These are phyloP conservation scores for Sugiyamaella castrensis DNA, from an alignment of 1,139 yeast genomes.

Conservation along the genomic window DNA sequence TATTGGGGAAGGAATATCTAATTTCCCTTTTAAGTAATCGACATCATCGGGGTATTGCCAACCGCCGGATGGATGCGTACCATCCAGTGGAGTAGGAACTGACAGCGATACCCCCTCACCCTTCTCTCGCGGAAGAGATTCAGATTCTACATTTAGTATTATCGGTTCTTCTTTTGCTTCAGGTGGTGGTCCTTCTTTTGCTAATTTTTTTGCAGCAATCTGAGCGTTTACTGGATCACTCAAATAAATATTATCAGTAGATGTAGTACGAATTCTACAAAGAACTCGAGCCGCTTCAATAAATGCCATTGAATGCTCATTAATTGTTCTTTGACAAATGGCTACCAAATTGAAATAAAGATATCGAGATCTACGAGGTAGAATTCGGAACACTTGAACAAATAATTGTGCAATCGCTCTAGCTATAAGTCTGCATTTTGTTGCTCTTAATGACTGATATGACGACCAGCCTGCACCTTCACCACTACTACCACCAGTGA, in stretches of 20 bases:
- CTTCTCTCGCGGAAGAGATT: conserved; percentile 30
- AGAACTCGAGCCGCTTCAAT: conserved; percentile 53
- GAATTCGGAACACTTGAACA: conserved; percentile 30
- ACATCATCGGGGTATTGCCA: conserved; percentile 64
- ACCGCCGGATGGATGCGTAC: conserved; percentile 20
- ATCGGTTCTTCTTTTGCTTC: no score
- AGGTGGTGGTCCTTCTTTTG: conserved; percentile 44
- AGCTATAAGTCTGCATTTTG: conserved; percentile 31
- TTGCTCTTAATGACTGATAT: neutral
- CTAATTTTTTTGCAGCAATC: conserved; percentile 4
- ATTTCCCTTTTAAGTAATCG: conserved; percentile 45
- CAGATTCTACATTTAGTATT: no score
- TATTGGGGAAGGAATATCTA: conserved; percentile 34
- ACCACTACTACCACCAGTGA: no score
- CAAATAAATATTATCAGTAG: conserved; percentile 48
- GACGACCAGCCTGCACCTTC: neutral
- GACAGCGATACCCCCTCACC: conserved; percentile 20
- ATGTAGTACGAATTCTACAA: conserved; percentile 53
- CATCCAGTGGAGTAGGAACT: no score
- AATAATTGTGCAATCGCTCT: conserved; percentile 41
- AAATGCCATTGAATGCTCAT: conserved; percentile 36
- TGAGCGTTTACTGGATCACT: conserved; percentile 61
- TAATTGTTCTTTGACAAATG: conserved; percentile 23
- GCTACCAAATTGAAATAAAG: conserved; percentile 27
- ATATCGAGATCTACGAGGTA: conserved; percentile 36